phyloP scores from a whole-genome alignment of 345 rosid genomes.

The Aurinia saxatilis region DNA sequence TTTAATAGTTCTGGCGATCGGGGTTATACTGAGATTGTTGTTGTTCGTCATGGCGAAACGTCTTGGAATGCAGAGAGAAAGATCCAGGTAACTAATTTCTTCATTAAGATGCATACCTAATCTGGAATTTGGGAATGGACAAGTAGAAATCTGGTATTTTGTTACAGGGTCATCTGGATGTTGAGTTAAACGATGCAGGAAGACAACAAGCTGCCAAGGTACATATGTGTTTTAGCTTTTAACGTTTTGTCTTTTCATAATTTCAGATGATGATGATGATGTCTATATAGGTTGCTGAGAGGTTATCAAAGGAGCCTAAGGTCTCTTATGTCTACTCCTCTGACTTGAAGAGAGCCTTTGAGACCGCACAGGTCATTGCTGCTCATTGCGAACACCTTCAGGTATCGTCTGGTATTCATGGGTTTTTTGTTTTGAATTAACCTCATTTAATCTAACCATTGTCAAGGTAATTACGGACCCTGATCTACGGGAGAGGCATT shows the following conservation, averaged over 20 bases:
- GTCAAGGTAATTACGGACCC: conserved; percentile 51
- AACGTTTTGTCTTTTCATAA: not conserved
- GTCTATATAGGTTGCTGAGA: conserved; percentile 49
- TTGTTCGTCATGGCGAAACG: conserved; percentile 81
- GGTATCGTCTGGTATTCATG: conserved; percentile 21
- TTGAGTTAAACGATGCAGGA: conserved; percentile 73
- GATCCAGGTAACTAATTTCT: conserved; percentile 42
- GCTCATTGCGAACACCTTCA: conserved; percentile 48
- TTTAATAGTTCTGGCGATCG: conserved; percentile 25
- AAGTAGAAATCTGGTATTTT: no score
- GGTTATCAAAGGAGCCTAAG: conserved; percentile 54
- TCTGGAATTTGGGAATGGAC: no score
- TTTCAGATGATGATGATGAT: not conserved
- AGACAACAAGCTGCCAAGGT: conserved; percentile 64
- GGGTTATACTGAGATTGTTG: conserved; percentile 51
- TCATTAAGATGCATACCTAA: no score
- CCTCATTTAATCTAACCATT: not conserved
- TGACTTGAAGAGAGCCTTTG: conserved; percentile 76
- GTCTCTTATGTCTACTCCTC: conserved; percentile 67
- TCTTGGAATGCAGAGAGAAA: conserved; percentile 71
- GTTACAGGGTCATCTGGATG: conserved; percentile 70
- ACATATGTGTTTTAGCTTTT: conserved; percentile 32
- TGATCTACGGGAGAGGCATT: conserved; percentile 63
- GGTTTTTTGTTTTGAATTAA: not conserved
- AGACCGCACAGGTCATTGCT: conserved; percentile 71